phyloP scores from a whole-genome alignment of 345 rosid genomes.

The Syzygium aqueum region DNA sequence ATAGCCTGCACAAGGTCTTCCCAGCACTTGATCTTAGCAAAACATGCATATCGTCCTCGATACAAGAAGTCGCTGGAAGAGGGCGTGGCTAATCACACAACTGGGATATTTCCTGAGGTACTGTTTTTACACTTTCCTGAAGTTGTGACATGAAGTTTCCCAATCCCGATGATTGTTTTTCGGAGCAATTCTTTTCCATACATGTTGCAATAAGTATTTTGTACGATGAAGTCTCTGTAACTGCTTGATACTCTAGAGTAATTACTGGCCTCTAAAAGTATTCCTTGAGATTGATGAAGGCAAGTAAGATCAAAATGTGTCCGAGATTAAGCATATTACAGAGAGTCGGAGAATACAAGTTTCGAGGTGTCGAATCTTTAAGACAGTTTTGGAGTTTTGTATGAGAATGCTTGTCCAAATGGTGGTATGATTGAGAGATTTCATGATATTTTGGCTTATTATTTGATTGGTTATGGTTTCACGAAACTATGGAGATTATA shows the following conservation, averaged over 20 bases:
- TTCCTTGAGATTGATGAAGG: neutral
- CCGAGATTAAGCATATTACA: too few species aligned
- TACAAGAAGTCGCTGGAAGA: neutral
- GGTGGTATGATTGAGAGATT: too few species aligned
- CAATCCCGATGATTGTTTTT: too few species aligned
- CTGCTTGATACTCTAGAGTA: accelerated
- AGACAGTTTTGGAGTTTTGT: neutral
- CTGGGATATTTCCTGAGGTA: too few species aligned
- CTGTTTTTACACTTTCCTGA: too few species aligned
- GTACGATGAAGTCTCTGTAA: neutral
- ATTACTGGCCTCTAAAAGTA: neutral
- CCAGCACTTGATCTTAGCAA: too few species aligned
- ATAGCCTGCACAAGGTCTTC: too few species aligned
- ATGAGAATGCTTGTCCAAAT: neutral
- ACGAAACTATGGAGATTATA: neutral
- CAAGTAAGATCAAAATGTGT: neutral
- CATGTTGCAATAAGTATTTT: neutral
- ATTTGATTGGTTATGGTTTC: neutral
- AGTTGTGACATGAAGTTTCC: neutral
- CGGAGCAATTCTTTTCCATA: neutral
- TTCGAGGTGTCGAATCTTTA: neutral
- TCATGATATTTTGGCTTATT: neutral
- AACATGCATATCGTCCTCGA: neutral
- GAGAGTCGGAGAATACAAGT: neutral
- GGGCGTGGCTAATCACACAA: accelerated